A percentile compares a stretch with the other conserved stretches of the same genome.
phyloP scores from a whole-genome alignment of 108 stramenopile species.

The Nannochloropsis oceanica region DNA sequence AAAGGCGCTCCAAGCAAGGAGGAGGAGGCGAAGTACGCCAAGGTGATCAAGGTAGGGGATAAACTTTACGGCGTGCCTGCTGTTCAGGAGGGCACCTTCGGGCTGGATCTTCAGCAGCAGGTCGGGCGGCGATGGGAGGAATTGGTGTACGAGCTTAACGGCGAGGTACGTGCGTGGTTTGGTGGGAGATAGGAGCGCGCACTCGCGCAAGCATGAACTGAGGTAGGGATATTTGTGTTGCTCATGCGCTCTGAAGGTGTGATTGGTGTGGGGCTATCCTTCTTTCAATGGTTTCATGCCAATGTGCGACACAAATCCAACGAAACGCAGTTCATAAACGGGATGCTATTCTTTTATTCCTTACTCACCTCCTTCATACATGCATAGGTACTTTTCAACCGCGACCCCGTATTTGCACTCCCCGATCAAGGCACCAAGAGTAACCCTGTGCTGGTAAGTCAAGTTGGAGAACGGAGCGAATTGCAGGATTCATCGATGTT shows the following conservation, averaged over 20 bases:
- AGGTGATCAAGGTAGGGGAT: background rate
- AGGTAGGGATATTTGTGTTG: too few relatives aligned
- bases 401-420: background rate
- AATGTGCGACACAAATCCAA: background rate
- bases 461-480: background rate
- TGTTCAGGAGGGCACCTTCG: background rate
- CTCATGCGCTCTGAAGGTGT: too few relatives aligned
- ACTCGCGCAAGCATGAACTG: too few relatives aligned
- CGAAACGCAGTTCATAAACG: background rate
- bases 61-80: background rate
- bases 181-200: background rate
- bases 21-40: background rate
- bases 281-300: too few relatives aligned
- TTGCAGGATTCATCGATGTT: too few relatives aligned
- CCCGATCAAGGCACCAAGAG: background rate
- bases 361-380: background rate
- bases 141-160: background rate
- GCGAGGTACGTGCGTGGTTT: background rate
- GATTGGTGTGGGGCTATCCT: too few relatives aligned
- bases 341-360: background rate
- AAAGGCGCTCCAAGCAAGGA: background rate
- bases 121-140: background rate
- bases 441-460: background rate
- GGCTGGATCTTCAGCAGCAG: background rate
- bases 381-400: background rate